These are phyloP conservation scores for Penicillium cinerascens DNA, from an alignment of 495 filamentous ascomycete species.

Conservation along the genomic window DNA sequence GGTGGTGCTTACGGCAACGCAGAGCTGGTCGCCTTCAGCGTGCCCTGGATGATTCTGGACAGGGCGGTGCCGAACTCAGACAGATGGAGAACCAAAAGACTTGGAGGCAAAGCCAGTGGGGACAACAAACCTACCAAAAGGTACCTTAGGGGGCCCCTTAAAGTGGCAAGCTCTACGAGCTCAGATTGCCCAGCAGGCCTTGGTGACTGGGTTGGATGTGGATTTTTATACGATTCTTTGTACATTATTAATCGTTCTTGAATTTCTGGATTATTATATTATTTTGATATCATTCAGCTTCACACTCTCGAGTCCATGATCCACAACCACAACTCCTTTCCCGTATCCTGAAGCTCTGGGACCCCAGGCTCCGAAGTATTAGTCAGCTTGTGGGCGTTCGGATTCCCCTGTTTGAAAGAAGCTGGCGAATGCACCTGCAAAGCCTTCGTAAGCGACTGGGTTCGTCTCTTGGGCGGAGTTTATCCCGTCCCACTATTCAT, in stretches of 20 bases:
- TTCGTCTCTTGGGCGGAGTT: conserved; percentile 52
- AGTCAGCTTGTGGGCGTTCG: conserved; percentile 57
- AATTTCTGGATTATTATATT: not conserved
- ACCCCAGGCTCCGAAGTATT: conserved; percentile 40
- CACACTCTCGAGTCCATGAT: conserved; percentile 40
- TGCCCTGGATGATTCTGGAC: conserved; percentile 10
- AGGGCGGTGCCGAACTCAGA: conserved; percentile 7
- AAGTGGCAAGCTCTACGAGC: not conserved
- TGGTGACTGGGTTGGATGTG: not conserved
- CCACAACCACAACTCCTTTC: conserved; percentile 48
- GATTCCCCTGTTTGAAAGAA: conserved; percentile 59
- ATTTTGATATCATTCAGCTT: conserved; percentile 9
- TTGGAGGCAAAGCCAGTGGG: conserved; percentile 16
- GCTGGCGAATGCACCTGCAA: conserved; percentile 55
- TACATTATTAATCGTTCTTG: not conserved
- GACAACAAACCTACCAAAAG: conserved; percentile 10
- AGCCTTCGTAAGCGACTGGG: conserved; percentile 53
- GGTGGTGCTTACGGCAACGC: conserved; percentile 16
- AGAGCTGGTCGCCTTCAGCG: conserved; percentile 16
- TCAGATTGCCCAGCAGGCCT: not conserved
- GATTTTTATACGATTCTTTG: not conserved
- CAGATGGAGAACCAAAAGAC: conserved; percentile 5
- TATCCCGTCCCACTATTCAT: conserved; percentile 51
- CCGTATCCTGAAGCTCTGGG: conserved; percentile 34
- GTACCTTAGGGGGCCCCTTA: not conserved